A percentile compares a stretch with the other conserved stretches of the same genome.
These are phyloP conservation scores for Penicillium pancosmium DNA, from an alignment of 495 filamentous ascomycete genomes.

Conservation along the genomic window DNA sequence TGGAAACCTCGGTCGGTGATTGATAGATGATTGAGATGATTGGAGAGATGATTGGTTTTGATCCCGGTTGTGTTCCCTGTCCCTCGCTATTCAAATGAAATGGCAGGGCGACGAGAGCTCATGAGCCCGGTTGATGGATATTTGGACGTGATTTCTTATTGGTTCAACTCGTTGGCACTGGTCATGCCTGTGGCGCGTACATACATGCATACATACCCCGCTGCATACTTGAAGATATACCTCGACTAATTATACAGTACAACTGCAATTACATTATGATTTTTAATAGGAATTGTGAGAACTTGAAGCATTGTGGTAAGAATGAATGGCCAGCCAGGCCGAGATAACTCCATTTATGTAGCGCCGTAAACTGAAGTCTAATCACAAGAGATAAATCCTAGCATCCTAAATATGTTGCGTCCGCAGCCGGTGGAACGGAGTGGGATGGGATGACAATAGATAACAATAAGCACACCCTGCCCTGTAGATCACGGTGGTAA, in stretches of 20 bases:
- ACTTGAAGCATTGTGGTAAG: not conserved
- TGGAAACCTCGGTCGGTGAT: conserved; percentile 17
- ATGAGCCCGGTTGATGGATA: no score
- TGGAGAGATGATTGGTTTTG: no score
- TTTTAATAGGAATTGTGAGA: not conserved
- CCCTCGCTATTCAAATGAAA: no score
- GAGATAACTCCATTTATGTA: conserved; percentile 3
- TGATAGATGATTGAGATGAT: not conserved
- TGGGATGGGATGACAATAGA: not conserved
- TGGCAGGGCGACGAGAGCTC: no score
- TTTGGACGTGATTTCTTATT: not conserved
- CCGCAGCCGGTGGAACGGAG: not conserved
- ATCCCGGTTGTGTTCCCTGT: no score
- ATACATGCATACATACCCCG: conserved; percentile 22
- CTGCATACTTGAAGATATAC: conserved; percentile 19
- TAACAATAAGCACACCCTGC: not conserved
- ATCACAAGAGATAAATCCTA: conserved; percentile 9
- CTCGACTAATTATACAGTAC: conserved; percentile 1
- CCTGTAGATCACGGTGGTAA: conserved; percentile 4
- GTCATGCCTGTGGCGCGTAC: conserved; percentile 18
- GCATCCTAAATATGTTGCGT: not conserved
- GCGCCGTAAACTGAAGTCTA: conserved; percentile 10
- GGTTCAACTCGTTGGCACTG: not conserved
- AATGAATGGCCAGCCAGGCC: not conserved
- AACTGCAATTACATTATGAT: not conserved